These are phyloP conservation scores for Adansonia grandidieri DNA, from an alignment of 441 rosid species.

Conservation along the genomic window DNA sequence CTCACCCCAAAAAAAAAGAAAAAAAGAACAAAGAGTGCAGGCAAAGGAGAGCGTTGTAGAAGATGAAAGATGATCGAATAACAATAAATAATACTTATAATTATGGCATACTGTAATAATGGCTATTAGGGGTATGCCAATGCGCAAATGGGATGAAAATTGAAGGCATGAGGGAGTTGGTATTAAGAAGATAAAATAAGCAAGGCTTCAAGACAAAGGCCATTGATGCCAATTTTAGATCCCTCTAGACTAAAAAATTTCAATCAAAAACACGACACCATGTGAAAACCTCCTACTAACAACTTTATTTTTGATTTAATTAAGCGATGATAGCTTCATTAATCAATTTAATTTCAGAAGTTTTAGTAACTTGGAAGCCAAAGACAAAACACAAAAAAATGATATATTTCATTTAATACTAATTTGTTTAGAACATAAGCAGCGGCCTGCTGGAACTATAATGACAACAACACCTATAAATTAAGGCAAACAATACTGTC, in stretches of 20 bases:
- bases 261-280: not conserved
- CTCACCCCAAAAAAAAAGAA: not conserved
- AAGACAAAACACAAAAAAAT: not conserved
- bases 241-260: not conserved
- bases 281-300: not conserved
- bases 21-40: not conserved
- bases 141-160: no score
- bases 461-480: not conserved
- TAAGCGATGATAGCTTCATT: not conserved
- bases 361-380: not conserved
- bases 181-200: not conserved
- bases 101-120: slow-evolving; percentile 21
- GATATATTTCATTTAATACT: no score
- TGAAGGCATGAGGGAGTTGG: not conserved
- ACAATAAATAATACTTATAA: slow-evolving; percentile 16
- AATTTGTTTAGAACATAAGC: not conserved
- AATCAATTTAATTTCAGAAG: not conserved
- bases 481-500: not conserved
- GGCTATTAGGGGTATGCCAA: not conserved
- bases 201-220: slow-evolving; percentile 34
- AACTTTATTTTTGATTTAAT: not conserved
- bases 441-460: not conserved
- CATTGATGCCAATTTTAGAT: slow-evolving; percentile 14
- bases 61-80: not conserved
- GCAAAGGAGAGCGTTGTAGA: not conserved